Evolutionary conservation across 352 stramenopile genomes (phyloP), one percentile per base, ranked within the genome.

Genomic region (Halophytophthora batemanensis): DNA sequence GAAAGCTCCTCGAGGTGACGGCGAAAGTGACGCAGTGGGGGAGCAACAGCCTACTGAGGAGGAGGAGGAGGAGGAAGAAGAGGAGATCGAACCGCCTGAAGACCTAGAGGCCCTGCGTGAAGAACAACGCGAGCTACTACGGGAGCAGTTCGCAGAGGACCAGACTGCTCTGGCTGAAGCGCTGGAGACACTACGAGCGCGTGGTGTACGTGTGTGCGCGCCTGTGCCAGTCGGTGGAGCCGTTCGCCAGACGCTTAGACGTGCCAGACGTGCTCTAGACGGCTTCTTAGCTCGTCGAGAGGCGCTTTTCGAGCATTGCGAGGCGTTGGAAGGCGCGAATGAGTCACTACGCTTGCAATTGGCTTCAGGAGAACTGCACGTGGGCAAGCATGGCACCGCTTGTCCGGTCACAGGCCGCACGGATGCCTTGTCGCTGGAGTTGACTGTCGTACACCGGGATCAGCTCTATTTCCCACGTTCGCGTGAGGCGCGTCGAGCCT

Each of bases 401-500:
- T 87, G 77, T 22, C 77, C 74, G 7, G 45, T 84, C 17, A 69
- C 64, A 33, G 60, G 60, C 14, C 42, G 39, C 14, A 56, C 49
- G 8, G 53, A 51, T 36, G 33, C 18, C 10, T 11, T 45, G 45
- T 46, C 39, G 35, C 49, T 39, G 2, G 21, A 46, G 0, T 44
- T 40, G 4, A 57, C 61, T 17, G 60, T 88, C 2, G 34, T 74
- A 6, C 71, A 84, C 42, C 71, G 74, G n/a, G 52, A 64, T 3
- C 69, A 82, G 3, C 41, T 87, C 31, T 91, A 91, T 50, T 91
- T 91, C 34, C 69, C 72, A 25, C 18, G 40, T 34, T 72, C 56
- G 6, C 28, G 18, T 7, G 50, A 72, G 11, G 59, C 56, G 0
- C 34, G 54, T 4, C 22, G 49, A 17, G 34, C 55, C 8, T 69